Evolutionary conservation across 129 eudicot species (phyloP), one percentile per base, ranked within the genome.

Genomic region (Flaveria robusta): DNA sequence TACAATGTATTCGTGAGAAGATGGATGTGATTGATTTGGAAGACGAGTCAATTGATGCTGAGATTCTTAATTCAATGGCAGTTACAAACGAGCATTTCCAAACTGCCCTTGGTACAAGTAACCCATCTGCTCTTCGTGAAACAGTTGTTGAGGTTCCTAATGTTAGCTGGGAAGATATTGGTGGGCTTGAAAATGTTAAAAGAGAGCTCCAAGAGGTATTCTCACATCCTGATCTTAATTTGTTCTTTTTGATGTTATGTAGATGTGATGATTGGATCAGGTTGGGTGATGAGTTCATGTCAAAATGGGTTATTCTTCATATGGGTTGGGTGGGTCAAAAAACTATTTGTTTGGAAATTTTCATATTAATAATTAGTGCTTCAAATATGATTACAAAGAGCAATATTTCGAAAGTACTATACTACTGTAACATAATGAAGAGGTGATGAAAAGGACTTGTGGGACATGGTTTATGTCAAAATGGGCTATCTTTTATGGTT

Each of bases 1-100:
- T 94, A 23, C 98, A 94, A 66, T 94, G 98, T 67, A 94, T 94
- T 42, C 86, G 98, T 58, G 98, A 94, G 84, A 94, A 94, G 79
- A 94, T 94, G 98, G 98, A 94, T 62, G 98, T 94, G 74, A 94
- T 94, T 71, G 98, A 94, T 82, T 85, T 94, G 77, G 98, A 94
- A 79, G 98, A 94, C 13, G 98, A 94, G 55, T n/a, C 88, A 4
- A 94, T 94, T 6, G 98, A 94, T 86, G 98, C 96, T 0, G 98
- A 94, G 83, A 87, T 94, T 27, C 85, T 94, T 1, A 94, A 94
- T 19, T 94, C 98, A 1, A 94, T 94, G 98, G 89, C 97, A 9
- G 97, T 94, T 15, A 77, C 97, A 2, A 91, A 94, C 27, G 98
- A 94, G 81, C 98, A 94, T 52, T 94, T 91, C 50, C 67, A 73